phyloP scores from a whole-genome alignment of 768 basidiomycete species.

The Russula brevipes region DNA sequence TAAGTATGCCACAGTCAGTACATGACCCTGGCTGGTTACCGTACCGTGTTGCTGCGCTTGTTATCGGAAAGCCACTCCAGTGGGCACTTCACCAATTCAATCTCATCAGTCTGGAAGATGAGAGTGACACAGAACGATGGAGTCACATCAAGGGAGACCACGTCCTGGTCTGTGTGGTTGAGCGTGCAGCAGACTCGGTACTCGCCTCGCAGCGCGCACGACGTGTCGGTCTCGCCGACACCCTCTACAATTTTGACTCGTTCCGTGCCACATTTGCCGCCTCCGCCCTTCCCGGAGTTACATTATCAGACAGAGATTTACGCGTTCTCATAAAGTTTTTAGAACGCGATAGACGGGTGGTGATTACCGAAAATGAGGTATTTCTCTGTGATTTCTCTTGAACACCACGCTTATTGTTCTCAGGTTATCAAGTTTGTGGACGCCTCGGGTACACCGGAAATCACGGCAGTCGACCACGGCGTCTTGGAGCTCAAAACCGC shows the following conservation, averaged over 20 bases:
- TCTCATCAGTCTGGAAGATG: conserved; percentile 58
- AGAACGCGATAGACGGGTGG: conserved; percentile 61
- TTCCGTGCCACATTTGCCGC: conserved; percentile 58
- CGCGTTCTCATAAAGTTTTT: conserved; percentile 72
- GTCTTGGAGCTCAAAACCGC: conserved; percentile 76
- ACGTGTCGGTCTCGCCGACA: conserved; percentile 49
- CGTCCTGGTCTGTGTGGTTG: conserved; percentile 59
- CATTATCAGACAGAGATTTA: conserved; percentile 58
- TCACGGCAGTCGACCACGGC: conserved; percentile 78
- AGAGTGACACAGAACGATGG: conserved; percentile 46
- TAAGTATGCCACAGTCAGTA: conserved; percentile 52
- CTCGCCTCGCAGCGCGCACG: conserved; percentile 40
- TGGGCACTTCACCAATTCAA: conserved; percentile 82
- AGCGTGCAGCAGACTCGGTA: conserved; percentile 58
- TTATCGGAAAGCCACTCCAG: conserved; percentile 77
- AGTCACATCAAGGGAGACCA: conserved; percentile 62
- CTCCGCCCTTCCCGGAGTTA: conserved; percentile 37
- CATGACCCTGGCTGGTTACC: conserved; percentile 67
- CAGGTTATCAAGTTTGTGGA: conserved; percentile 79
- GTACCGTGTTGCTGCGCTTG: conserved; percentile 58
- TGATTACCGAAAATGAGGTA: conserved; percentile 68
- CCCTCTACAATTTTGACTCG: conserved; percentile 52
- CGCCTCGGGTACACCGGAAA: conserved; percentile 38
- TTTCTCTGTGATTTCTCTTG: conserved; percentile 25
- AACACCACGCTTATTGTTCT: background rate